Evolutionary conservation across 805 yeast genomes (phyloP), one percentile per base, ranked within the genome.

Genomic region (Wickerhamomyces hampshirensis): DNA sequence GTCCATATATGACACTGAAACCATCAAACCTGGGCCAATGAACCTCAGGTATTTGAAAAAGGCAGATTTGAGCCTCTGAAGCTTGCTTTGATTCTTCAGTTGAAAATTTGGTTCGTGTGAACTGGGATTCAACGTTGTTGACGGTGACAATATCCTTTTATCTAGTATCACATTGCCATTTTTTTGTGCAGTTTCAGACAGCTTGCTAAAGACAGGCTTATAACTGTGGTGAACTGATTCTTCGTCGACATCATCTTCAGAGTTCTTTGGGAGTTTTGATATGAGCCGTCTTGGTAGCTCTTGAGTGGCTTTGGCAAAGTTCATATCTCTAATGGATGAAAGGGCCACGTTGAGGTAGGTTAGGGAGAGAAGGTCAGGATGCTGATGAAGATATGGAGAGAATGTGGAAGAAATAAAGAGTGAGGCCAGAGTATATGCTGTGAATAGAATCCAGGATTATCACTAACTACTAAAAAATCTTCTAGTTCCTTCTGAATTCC

Each of bases 1-100:
- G 52, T 91, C 98, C 87, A 93, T 86, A 58, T 89, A 93, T 0
- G 97, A 91, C 23, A 91, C 96, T 5, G 89, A 74, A 2, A 93
- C 95, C 95, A 91, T 83, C 32, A 91, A 65, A 0, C 98, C 98
- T 0, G 98, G 98, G 0, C 98, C 98, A n/a, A 91, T 68, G 56
- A 84, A 84, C 43, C 68, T 61, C 28, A 68, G 60, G 56, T 80
- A 84, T 48, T 79, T 80, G 28, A 53, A 47, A 7, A 66, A 16
- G 2, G 58, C 38, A n/a, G 35, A 18, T 17, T 47, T 30, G 8
- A 55, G 4, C 28, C 21, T 31, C 26, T 43, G 48, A 24, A 37
- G 38, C 11, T 11, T 21, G 7, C 10, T 8, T 11, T 8, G 11
- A 21, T 21, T 11, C 11, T 21, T 21, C n/a, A n/a, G n/a, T n/a